phyloP scores from a whole-genome alignment of 2,329 filamentous ascomycete species.

The Pseudocercospora eumusae region DNA sequence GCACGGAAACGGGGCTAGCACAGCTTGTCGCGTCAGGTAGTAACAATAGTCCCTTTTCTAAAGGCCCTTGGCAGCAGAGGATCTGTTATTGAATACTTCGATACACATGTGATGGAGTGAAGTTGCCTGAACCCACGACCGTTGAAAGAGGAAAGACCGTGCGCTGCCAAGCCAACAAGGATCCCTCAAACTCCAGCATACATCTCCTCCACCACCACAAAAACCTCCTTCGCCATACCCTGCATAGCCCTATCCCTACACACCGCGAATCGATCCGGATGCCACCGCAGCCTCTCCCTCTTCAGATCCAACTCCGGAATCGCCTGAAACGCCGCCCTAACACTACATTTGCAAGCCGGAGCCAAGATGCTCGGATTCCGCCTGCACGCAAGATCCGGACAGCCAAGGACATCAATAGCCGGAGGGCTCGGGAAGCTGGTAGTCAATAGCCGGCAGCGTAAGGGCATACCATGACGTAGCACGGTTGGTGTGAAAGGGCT shows the following conservation, averaged over 20 bases:
- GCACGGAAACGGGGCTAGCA: neutral
- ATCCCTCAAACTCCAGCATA: neutral
- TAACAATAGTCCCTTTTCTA: too few relatives aligned
- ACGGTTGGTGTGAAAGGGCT: too few relatives aligned
- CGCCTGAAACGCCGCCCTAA: constrained; percentile 5
- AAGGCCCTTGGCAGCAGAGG: too few relatives aligned
- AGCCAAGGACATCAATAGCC: neutral
- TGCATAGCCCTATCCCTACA: constrained; percentile 13
- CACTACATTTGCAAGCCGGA: constrained; percentile 12
- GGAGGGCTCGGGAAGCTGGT: neutral
- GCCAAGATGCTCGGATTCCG: neutral
- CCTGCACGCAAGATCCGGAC: neutral
- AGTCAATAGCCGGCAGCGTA: too few relatives aligned
- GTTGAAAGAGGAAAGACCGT: too few relatives aligned
- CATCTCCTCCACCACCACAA: constrained; percentile 24
- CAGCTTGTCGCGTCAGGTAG: too few relatives aligned
- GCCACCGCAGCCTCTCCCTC: constrained; percentile 14
- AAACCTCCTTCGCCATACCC: constrained; percentile 24
- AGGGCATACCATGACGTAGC: too few relatives aligned
- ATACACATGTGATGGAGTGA: too few relatives aligned
- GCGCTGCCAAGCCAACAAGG: too few relatives aligned
- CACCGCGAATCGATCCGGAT: constrained; percentile 23
- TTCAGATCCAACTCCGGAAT: constrained; percentile 5
- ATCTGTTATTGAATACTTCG: too few relatives aligned
- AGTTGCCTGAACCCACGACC: too few relatives aligned